These are phyloP conservation scores for Aschersonia sp. DNA, from an alignment of 2,329 filamentous ascomycete species.

Conservation along the genomic window DNA sequence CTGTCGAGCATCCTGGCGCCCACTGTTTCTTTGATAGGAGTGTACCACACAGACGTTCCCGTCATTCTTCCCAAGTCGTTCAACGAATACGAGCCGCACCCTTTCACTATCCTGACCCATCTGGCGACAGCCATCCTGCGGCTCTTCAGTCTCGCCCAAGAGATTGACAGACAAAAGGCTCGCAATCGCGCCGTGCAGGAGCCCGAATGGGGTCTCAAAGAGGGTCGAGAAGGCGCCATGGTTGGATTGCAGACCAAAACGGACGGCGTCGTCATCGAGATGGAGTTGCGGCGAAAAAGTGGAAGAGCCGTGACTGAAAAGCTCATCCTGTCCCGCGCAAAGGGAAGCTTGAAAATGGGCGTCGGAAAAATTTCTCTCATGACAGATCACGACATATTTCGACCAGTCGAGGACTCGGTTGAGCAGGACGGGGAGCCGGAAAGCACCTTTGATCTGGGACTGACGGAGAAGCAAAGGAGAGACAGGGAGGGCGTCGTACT, in stretches of 20 bases:
- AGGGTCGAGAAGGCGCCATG: constrained; percentile 66
- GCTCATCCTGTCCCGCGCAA: constrained; percentile 31
- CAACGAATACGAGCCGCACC: constrained; percentile 48
- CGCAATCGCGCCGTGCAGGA: constrained; percentile 59
- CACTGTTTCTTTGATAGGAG: constrained; percentile 55
- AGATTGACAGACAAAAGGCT: constrained; percentile 61
- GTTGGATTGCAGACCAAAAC: constrained; percentile 43
- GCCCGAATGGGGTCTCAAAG: constrained; percentile 65
- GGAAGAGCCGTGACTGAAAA: constrained; percentile 63
- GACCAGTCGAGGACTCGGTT: constrained; percentile 18
- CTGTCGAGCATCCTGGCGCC: constrained; percentile 56
- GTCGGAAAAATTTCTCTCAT: constrained; percentile 41
- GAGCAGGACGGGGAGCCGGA: constrained; percentile 42
- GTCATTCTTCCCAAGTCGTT: constrained; percentile 27
- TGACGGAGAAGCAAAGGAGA: constrained; percentile 81
- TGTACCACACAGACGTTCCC: constrained; percentile 75
- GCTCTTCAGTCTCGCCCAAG: constrained; percentile 58
- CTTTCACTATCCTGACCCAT: constrained; percentile 62
- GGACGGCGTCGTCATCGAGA: constrained; percentile 59
- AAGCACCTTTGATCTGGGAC: constrained; percentile 71
- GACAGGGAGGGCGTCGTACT: constrained; percentile 82
- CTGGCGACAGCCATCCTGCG: constrained; percentile 79
- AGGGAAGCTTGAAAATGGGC: constrained; percentile 3
- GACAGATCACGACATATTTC: constrained; percentile 63
- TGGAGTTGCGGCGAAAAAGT: constrained; percentile 76